Evolutionary conservation across 2,329 filamentous ascomycete species (phyloP).

Genomic region (Trichoderma aggressivum): DNA sequence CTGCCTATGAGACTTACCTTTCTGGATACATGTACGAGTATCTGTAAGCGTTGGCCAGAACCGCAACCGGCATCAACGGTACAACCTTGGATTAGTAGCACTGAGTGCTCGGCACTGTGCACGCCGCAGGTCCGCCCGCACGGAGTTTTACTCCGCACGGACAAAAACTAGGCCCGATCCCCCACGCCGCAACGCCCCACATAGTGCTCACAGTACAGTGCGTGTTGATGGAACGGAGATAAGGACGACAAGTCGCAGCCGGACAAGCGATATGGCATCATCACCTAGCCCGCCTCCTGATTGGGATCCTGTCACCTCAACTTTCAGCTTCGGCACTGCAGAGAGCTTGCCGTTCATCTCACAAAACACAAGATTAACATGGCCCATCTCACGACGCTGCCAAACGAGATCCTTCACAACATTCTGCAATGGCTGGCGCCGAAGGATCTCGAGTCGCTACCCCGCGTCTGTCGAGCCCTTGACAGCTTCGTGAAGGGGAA

Average conservation of each 20-base stretch:
- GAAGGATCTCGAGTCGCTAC: slow-evolving; percentile 52
- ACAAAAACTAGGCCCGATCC: not conserved
- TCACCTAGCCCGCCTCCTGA: not conserved
- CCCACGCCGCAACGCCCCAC: not conserved
- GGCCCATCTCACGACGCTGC: slow-evolving; percentile 38
- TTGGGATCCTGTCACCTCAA: not conserved
- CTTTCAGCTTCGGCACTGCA: not conserved
- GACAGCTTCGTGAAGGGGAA: slow-evolving; percentile 56
- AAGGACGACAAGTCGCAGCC: not conserved
- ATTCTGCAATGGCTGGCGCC: slow-evolving; percentile 57
- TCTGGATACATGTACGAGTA: not conserved
- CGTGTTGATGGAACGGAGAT: not conserved
- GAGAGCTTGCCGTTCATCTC: no score
- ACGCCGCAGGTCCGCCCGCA: not conserved
- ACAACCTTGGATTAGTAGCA: not conserved
- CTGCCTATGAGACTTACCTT: not conserved
- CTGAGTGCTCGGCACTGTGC: not conserved
- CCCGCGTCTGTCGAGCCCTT: slow-evolving; percentile 51
- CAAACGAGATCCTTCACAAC: slow-evolving; percentile 61
- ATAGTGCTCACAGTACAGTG: not conserved
- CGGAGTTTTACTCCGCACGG: not conserved
- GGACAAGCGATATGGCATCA: slow-evolving; percentile 7
- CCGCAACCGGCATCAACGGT: not conserved
- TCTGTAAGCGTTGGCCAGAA: not conserved
- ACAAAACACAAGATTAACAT: not conserved